These are phyloP conservation scores for Alnus rubra DNA, from an alignment of 306 rosid genomes.

Conservation along the genomic window DNA sequence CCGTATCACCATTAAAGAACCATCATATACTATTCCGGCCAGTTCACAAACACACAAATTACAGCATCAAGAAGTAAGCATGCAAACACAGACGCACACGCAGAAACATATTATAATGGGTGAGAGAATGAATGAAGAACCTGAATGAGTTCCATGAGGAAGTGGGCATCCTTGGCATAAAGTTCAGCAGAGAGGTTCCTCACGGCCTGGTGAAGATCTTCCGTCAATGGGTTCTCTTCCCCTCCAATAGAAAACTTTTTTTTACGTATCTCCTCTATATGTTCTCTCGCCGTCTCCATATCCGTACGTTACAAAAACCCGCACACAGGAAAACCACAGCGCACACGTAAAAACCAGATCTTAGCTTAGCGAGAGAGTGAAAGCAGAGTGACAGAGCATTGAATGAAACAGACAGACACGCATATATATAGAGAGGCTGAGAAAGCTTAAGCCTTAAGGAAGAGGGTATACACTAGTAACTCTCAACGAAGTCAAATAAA, in stretches of 20 bases:
- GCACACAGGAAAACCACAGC: not conserved
- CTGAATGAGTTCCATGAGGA: slow-evolving; percentile 84
- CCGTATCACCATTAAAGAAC: too few species aligned
- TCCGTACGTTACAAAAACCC: not conserved
- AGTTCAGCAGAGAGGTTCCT: slow-evolving; percentile 62
- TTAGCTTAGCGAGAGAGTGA: not conserved
- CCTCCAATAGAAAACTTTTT: slow-evolving; percentile 66
- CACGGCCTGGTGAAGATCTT: slow-evolving; percentile 60
- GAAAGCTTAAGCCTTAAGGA: not conserved
- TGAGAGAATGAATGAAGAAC: slow-evolving; percentile 19
- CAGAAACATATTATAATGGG: too few species aligned
- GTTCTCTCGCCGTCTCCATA: slow-evolving; percentile 44
- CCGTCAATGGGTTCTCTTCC: slow-evolving; percentile 33
- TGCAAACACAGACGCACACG: too few species aligned
- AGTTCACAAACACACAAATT: too few species aligned
- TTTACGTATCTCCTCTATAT: slow-evolving; percentile 54
- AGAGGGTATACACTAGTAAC: not conserved
- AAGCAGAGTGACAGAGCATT: not conserved
- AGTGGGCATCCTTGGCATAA: slow-evolving; percentile 70
- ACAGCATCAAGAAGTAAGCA: not conserved
- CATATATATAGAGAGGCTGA: not conserved
- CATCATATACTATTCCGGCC: too few species aligned
- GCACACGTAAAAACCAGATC: not conserved
- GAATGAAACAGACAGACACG: not conserved
- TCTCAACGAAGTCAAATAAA: slow-evolving; percentile 6